Percentiles rank a stretch among this genome's conserved stretches.
Evolutionary conservation across 208 protist species (phyloP).

Genomic region (Lotmaria passim): DNA sequence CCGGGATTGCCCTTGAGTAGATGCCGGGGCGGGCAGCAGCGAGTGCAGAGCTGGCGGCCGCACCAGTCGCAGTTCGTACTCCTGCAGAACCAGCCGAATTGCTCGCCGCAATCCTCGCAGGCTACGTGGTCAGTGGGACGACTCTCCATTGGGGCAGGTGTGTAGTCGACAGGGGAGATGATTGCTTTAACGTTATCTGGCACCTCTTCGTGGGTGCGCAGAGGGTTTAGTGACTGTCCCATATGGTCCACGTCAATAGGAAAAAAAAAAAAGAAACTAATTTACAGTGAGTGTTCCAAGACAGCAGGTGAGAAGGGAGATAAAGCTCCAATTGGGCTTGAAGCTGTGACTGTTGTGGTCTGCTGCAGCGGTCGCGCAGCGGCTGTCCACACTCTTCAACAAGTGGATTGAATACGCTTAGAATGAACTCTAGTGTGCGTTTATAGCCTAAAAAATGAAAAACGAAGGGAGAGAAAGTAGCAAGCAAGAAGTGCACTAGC

Average conservation of each 20-base stretch:
- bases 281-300: background rate
- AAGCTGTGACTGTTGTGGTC: too few relatives aligned
- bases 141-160: constrained; percentile 36
- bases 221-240: constrained; percentile 63
- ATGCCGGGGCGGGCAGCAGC: constrained; percentile 74
- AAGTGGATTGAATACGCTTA: too few relatives aligned
- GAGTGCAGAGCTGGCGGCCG: constrained; percentile 70
- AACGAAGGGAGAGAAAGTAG: too few relatives aligned
- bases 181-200: constrained; percentile 69
- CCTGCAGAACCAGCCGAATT: constrained; percentile 64
- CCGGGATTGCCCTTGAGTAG: constrained; percentile 71
- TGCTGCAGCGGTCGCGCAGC: too few relatives aligned
- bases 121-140: constrained; percentile 39
- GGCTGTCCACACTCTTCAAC: too few relatives aligned
- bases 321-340: too few relatives aligned
- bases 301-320: too few relatives aligned
- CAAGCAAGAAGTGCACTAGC: too few relatives aligned
- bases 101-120: constrained; percentile 70
- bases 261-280: background rate
- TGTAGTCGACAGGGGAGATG: constrained; percentile 76
- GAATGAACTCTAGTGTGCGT: too few relatives aligned
- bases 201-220: constrained; percentile 65
- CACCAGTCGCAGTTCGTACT: constrained; percentile 89
- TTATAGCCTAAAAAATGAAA: too few relatives aligned
- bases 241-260: constrained; percentile 72